These are phyloP conservation scores for Gonapodya sp. DNA, from an alignment of 192 early-diverging fungal species.

Conservation along the genomic window DNA sequence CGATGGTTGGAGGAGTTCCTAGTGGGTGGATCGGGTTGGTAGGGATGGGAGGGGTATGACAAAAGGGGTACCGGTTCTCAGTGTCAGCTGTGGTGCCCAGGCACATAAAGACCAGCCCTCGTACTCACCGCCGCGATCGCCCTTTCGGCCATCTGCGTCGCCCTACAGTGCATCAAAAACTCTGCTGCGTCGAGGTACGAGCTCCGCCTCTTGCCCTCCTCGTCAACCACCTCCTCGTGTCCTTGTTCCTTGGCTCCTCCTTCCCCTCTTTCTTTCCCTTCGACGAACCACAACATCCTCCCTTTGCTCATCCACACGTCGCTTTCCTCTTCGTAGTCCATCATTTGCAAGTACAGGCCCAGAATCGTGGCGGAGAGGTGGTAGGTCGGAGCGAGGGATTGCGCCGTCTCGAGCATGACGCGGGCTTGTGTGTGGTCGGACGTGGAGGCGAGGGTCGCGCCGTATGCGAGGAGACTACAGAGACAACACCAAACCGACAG, in stretches of 20 bases:
- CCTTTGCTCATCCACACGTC: conserved; percentile 14
- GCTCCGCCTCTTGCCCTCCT: conserved; percentile 14
- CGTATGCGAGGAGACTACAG: conserved; percentile 34
- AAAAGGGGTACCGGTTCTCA: no score
- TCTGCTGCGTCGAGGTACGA: conserved; percentile 33
- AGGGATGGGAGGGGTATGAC: no score
- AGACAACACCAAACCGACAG: not conserved
- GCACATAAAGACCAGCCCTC: no score
- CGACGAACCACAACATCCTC: conserved; percentile 42
- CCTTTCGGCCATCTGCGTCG: conserved; percentile 36
- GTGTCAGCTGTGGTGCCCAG: no score
- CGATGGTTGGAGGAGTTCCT: conserved; percentile 24
- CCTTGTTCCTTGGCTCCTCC: conserved; percentile 32
- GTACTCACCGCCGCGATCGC: conserved; percentile 34
- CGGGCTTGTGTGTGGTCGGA: conserved; percentile 43
- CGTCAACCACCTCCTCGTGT: conserved; percentile 14
- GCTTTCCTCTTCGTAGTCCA: not conserved
- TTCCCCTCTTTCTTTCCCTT: conserved; percentile 38
- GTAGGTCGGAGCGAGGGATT: conserved; percentile 38
- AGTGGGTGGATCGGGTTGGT: not conserved
- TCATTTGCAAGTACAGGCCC: conserved; percentile 15
- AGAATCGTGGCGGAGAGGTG: conserved; percentile 30
- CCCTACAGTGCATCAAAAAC: conserved; percentile 39
- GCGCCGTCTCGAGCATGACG: conserved; percentile 35
- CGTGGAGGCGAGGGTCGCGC: conserved; percentile 29